These are phyloP conservation scores for Lactarius trivialis DNA, from an alignment of 768 basidiomycete genomes.

Conservation along the genomic window DNA sequence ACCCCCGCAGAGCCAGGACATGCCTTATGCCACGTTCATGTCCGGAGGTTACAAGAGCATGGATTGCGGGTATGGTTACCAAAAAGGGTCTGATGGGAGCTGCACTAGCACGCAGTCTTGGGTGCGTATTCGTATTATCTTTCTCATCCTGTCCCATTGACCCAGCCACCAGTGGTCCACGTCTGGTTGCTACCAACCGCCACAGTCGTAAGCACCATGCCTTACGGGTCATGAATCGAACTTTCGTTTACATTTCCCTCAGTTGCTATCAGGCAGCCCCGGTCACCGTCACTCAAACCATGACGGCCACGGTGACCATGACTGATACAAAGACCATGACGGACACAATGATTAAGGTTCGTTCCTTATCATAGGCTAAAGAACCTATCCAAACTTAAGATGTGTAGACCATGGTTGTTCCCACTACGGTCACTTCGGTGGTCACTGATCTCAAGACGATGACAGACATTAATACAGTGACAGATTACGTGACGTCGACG, in stretches of 20 bases:
- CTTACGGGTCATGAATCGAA: background rate
- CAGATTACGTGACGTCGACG: constrained; percentile 38
- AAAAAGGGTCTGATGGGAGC: constrained; percentile 47
- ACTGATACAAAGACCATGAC: constrained; percentile 26
- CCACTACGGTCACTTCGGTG: constrained; percentile 22
- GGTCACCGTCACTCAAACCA: constrained; percentile 37
- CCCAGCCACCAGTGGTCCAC: constrained; percentile 3
- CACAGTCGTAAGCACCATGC: background rate
- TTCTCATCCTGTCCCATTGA: background rate
- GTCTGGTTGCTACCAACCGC: constrained; percentile 14
- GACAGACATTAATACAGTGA: constrained; percentile 21
- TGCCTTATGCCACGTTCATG: constrained; percentile 47
- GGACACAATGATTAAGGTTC: constrained; percentile 26
- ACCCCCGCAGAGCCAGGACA: constrained; percentile 24
- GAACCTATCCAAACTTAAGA: background rate
- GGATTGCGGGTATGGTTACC: constrained; percentile 66
- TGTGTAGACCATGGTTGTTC: constrained; percentile 15
- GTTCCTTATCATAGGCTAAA: background rate
- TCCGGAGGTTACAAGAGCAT: constrained; percentile 59
- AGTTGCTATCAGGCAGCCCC: constrained; percentile 30
- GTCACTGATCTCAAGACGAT: constrained; percentile 22
- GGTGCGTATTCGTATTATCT: constrained; percentile 38
- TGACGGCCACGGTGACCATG: constrained; percentile 34
- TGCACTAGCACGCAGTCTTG: constrained; percentile 47
- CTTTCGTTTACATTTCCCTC: constrained; percentile 5